Conservation (phyloP, 1,139 yeast species). For the Hanseniaspora gamundiae region DNA sequence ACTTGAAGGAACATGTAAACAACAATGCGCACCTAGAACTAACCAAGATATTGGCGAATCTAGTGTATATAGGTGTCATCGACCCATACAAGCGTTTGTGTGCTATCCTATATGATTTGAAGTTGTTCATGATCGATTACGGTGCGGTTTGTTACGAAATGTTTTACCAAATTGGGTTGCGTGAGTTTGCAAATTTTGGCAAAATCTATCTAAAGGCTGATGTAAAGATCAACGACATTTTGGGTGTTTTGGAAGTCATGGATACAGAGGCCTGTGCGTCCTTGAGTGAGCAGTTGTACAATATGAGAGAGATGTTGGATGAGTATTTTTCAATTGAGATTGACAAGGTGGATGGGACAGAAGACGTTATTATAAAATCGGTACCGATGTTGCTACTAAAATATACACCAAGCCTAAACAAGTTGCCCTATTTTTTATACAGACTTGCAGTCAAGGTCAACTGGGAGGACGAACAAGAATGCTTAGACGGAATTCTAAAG, state of each 20-base stretch:
- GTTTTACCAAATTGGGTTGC: constrained; percentile 68
- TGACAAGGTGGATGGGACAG: constrained; percentile 18
- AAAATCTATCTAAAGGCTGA: constrained; percentile 31
- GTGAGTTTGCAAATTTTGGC: constrained; percentile 80
- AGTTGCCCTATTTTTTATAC: constrained; percentile 56
- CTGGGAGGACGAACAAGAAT: constrained; percentile 55
- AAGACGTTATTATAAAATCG: constrained; percentile 28
- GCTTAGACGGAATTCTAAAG: constrained; percentile 50
- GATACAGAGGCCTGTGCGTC: constrained; percentile 15
- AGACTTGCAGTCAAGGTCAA: constrained; percentile 46
- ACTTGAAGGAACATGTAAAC: constrained; percentile 42
- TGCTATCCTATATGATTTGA: constrained; percentile 74
- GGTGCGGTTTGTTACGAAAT: constrained; percentile 55
- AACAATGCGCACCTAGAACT: constrained; percentile 37
- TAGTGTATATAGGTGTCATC: constrained; percentile 72
- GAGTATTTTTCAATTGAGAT: constrained; percentile 63
- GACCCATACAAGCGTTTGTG: constrained; percentile 59
- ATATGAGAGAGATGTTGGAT: constrained; percentile 60
- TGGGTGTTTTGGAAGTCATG: constrained; percentile 15
- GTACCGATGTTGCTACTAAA: constrained; percentile 61
- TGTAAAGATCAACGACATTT: constrained; percentile 9
- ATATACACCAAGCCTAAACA: constrained; percentile 48
- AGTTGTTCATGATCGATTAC: constrained; percentile 69
- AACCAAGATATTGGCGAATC: constrained; percentile 56
- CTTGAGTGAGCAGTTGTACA: constrained; percentile 24